Evolutionary conservation across 2,329 filamentous ascomycete genomes (phyloP).

Genomic region (Amesomyces nigricolor): DNA sequence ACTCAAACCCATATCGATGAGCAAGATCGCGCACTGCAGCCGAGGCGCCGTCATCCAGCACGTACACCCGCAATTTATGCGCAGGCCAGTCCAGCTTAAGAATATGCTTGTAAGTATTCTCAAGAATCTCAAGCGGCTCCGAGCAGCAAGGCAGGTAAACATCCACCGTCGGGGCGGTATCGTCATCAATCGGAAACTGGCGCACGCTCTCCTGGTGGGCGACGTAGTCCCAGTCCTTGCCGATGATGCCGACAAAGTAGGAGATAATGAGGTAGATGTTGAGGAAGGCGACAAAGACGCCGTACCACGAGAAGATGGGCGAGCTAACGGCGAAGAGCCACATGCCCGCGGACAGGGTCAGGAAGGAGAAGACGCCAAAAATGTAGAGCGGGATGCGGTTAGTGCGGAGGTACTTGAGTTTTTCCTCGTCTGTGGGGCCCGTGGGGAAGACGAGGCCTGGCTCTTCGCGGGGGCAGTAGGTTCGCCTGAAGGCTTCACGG

Average conservation of each 20-base stretch:
- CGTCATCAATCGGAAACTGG: slow-evolving; percentile 30
- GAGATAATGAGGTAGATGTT: slow-evolving; percentile 39
- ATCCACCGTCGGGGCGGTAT: slow-evolving; percentile 36
- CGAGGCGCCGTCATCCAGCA: slow-evolving; percentile 37
- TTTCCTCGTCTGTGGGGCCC: slow-evolving; percentile 36
- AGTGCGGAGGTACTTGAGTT: slow-evolving; percentile 35
- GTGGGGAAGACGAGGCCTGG: slow-evolving; percentile 33
- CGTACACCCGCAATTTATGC: slow-evolving; percentile 34
- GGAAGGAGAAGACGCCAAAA: slow-evolving; percentile 37
- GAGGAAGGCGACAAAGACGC: slow-evolving; percentile 34
- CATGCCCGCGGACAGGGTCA: slow-evolving; percentile 38
- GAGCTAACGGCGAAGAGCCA: slow-evolving; percentile 37
- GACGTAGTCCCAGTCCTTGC: slow-evolving; percentile 35
- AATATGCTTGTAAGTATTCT: slow-evolving; percentile 26
- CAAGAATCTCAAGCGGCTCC: slow-evolving; percentile 34
- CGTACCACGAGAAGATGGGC: slow-evolving; percentile 35
- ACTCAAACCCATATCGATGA: slow-evolving; percentile 33
- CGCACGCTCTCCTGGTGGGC: slow-evolving; percentile 31
- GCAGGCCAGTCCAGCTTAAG: slow-evolving; percentile 34
- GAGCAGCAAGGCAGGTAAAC: slow-evolving; percentile 39
- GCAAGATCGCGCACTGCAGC: slow-evolving; percentile 27
- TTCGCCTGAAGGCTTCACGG: slow-evolving; percentile 28
- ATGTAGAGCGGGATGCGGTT: slow-evolving; percentile 37
- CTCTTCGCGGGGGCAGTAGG: slow-evolving; percentile 33
- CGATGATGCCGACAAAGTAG: slow-evolving; percentile 36